These are phyloP conservation scores for Nakazawaea ambrosiae DNA, from an alignment of 805 yeast species.

Conservation along the genomic window DNA sequence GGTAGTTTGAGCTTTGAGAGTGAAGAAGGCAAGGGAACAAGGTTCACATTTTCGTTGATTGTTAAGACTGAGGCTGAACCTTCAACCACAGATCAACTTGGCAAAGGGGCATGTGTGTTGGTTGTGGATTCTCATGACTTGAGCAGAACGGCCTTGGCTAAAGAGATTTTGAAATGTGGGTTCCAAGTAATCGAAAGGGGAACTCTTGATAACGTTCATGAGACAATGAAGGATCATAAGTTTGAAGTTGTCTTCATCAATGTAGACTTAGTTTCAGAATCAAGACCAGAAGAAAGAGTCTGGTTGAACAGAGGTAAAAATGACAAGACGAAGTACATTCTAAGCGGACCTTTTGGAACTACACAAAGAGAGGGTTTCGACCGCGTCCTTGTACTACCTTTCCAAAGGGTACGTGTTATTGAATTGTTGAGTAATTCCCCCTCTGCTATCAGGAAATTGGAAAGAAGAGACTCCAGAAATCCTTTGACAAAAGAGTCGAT, in stretches of 20 bases:
- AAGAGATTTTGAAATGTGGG: constrained; percentile 28
- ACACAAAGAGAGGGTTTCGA: constrained; percentile 3
- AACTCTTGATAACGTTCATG: constrained; percentile 11
- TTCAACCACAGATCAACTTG: constrained; percentile 12
- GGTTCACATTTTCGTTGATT: constrained; percentile 31
- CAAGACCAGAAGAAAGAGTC: no score
- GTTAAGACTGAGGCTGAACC: constrained; percentile 24
- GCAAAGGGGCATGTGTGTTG: constrained; percentile 18
- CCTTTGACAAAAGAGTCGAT: constrained; percentile 21
- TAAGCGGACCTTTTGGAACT: constrained; percentile 14
- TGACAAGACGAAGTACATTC: constrained; percentile 4
- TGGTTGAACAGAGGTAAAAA: no score
- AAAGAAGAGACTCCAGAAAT: no score
- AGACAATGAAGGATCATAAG: neutral
- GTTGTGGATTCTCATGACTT: constrained; percentile 27
- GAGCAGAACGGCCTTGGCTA: constrained; percentile 25
- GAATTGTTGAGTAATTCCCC: no score
- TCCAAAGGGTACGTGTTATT: no score
- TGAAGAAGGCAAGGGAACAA: constrained; percentile 38
- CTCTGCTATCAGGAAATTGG: no score
- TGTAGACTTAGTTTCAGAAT: no score
- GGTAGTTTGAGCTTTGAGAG: constrained; percentile 40
- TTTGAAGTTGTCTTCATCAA: no score
- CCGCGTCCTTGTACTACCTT: constrained; percentile 16
- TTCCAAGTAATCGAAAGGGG: constrained; percentile 23